Evolutionary conservation across 108 stramenopile genomes (phyloP), one percentile per base, ranked within the genome.

Genomic region (Cafeteria roenbergensis): DNA sequence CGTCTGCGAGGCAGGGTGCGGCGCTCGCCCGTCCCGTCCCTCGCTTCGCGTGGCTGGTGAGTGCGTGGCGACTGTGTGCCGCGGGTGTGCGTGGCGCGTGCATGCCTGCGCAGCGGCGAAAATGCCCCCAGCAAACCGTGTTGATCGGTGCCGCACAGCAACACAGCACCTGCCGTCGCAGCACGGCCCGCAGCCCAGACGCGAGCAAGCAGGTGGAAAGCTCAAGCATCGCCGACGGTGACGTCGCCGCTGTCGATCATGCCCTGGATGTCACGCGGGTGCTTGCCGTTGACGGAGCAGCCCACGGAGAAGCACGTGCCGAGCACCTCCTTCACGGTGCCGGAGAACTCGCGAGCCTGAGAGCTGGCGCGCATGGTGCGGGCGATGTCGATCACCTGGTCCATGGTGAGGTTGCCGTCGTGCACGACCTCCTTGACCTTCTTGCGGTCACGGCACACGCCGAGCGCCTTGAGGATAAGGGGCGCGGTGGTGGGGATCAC

Each of bases 371-470:
- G 85, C 94, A 99, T 95, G 62, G 80, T 73, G 71, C 95, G 88
- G 65, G 98, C 95, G 71, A 99, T 91, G 63, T 95, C 91, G 65
- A 97, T 97, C 62, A 99, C 84, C 75, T 91, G 85, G 76, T 99
- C 98, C 51, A 99, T 78, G 67, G 95, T 97, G 58, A 99, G 71
- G 93, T 99, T 97, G 71, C 98, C 98, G 74, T 92, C 83, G 87
- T 99, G 98, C 77, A 90, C 90, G 82, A 99, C 59, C 64, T 69
- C 50, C 62, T 70, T 63, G 36, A 72, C 77, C 91, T 96, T 97
- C 81, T 99, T 99, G 73, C 98, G 85, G 85, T 99, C 98, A 73
- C 98, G 92, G 62, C 95, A 95, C 84, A 97, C 98, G 82, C 97
- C 97, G 63, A 99, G 80, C 55, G 94, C 98, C 89, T 96, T 96